Base-by-base conservation (phyloP, 495 filamentous ascomycete species). In the Xylaria palmicola region DNA sequence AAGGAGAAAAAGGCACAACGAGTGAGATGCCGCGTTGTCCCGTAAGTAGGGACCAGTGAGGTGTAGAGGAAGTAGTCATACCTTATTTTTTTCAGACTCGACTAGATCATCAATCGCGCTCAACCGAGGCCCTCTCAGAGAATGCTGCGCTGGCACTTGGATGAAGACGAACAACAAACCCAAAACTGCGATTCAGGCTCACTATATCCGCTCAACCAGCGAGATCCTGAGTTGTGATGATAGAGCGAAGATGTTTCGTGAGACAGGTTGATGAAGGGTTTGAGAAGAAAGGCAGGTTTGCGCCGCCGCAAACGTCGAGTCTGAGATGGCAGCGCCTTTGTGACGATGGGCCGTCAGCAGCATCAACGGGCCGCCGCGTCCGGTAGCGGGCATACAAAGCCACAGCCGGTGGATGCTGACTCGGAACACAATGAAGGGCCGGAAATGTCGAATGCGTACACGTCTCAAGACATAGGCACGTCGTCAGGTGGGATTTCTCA, bases 381-480 rank as follows among this genome's bases (percentile, higher is more conserved):
- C 58, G 58, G 58, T 37, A 37, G 43, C 26, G n/a, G 10, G 26
- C 34, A 32, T 47, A 51, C 50, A 54, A 54, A 60, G 48, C 48
- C n/a, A n/a, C n/a, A n/a, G n/a, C n/a, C 26, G n/a, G n/a, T 1
- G 27, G 27, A 1, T 56, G 39, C 39, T 45, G 39, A 34, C 30
- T 54, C 30, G 20, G 49, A 44, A 61, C 30, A 47, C 37, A 53
- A 44, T 15, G 26, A 29, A 34, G 19, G 24, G 32, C 24, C 20
- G 6, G 15, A 10, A 22, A 49, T 32, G 13, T 49, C 30, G 32
- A 40, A 49, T 44, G 41, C 13, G 17, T n/a, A 22, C 5, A 44
- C 41, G 5, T 44, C 4, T 19, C 22, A n/a, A 44, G 19, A 44
- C 41, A n/a, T 44, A 15, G 6, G 5, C 37, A 40, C 22, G n/a